Percentiles rank a stretch among this genome's conserved stretches.
Evolutionary conservation across 1,284 basidiomycete species (phyloP).

Genomic region (Termitomyces sp.): DNA sequence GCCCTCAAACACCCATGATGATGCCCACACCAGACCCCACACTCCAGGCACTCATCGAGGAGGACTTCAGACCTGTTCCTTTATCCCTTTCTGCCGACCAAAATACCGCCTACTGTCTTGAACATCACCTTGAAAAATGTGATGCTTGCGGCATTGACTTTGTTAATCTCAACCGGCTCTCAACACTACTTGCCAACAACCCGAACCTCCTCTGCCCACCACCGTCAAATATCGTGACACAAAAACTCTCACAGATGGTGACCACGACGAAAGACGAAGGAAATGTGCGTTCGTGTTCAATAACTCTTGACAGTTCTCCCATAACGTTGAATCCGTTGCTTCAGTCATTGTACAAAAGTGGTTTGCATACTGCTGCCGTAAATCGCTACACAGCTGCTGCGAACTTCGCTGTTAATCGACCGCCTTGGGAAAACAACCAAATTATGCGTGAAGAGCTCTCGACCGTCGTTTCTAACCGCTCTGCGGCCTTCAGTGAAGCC

Average conservation of each 20-base stretch:
- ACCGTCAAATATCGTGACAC: constrained; percentile 72
- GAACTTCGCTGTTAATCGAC: constrained; percentile 76
- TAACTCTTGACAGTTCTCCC: constrained; percentile 1
- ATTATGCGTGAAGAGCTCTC: constrained; percentile 87
- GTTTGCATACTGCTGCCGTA: constrained; percentile 74
- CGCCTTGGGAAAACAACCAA: constrained; percentile 85
- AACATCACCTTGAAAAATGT: constrained; percentile 69
- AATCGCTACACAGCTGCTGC: constrained; percentile 82
- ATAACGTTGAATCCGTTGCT: neutral
- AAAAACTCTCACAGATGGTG: constrained; percentile 70
- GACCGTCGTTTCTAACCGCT: constrained; percentile 86
- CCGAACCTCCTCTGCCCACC: constrained; percentile 77
- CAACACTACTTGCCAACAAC: constrained; percentile 64
- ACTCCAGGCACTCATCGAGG: constrained; percentile 71
- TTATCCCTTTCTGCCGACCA: constrained; percentile 53
- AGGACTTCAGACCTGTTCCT: constrained; percentile 58
- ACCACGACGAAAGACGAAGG: constrained; percentile 84
- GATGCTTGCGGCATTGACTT: constrained; percentile 69
- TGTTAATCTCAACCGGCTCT: constrained; percentile 63
- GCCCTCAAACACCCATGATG: constrained; percentile 35
- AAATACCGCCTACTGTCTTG: constrained; percentile 50
- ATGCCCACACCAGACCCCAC: constrained; percentile 56
- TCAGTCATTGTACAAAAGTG: constrained; percentile 75
- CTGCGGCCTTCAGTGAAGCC: constrained; percentile 76
- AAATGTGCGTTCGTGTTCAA: constrained; percentile 53